These are phyloP conservation scores for Symbiodinium pilosum DNA, from an alignment of 73 alveolate genomes.

Conservation along the genomic window DNA sequence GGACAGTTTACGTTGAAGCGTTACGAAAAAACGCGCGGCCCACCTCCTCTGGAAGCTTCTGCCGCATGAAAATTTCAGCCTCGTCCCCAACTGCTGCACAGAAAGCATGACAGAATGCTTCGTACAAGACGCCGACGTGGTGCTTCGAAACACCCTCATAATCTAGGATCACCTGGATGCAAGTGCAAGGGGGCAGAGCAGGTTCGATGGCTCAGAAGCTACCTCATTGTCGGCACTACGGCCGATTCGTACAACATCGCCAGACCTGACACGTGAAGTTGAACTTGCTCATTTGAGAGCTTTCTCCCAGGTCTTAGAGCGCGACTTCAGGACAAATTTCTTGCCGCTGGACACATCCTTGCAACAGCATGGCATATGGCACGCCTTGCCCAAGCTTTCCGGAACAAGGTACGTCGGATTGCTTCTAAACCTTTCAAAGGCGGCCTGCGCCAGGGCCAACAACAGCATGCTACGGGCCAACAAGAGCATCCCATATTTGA, in stretches of 20 bases:
- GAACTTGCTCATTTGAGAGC: background rate
- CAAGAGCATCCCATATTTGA: too few relatives aligned
- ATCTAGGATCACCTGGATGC: slow-evolving; percentile 46
- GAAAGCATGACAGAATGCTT: background rate
- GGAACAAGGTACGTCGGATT: too few relatives aligned
- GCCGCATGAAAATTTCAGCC: slow-evolving; percentile 61
- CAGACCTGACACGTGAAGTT: background rate
- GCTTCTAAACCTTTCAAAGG: too few relatives aligned
- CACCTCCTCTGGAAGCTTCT: slow-evolving; percentile 68
- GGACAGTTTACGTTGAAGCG: too few relatives aligned
- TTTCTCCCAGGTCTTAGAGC: background rate
- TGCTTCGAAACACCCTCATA: slow-evolving; percentile 60
- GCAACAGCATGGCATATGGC: background rate
- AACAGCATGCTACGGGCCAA: too few relatives aligned
- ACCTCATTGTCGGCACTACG: slow-evolving; percentile 7
- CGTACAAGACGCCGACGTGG: background rate
- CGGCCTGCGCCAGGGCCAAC: too few relatives aligned
- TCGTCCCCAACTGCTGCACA: background rate
- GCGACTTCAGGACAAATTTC: slow-evolving; percentile 24
- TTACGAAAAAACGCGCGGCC: background rate
- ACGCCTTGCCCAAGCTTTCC: too few relatives aligned
- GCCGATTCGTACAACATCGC: slow-evolving; percentile 1
- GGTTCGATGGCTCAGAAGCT: background rate
- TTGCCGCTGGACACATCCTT: slow-evolving; percentile 46
- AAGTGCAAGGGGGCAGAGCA: too few relatives aligned